phyloP scores from a whole-genome alignment of 306 rosid genomes.

The Corylus americana region DNA sequence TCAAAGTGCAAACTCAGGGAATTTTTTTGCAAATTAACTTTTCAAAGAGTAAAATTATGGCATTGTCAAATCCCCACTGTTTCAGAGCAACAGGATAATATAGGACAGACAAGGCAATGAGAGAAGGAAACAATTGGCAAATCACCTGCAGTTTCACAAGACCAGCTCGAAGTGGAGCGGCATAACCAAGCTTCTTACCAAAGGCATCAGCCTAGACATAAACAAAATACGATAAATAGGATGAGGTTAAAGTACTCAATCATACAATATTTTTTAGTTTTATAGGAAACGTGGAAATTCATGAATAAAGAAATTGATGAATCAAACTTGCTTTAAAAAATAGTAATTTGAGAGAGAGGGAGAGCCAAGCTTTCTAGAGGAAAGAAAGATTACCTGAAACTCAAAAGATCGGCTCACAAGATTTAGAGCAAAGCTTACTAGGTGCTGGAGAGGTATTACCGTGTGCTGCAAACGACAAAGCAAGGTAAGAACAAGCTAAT shows the following conservation, averaged over 20 bases:
- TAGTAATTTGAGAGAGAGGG: neutral
- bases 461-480: conserved; percentile 68
- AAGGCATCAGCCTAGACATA: conserved; percentile 81
- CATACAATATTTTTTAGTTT: too few relatives aligned
- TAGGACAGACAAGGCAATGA: neutral
- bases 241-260: neutral
- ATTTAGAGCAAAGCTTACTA: conserved; percentile 86
- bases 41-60: neutral
- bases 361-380: neutral
- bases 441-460: conserved; percentile 86
- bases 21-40: neutral
- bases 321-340: too few relatives aligned
- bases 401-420: conserved; percentile 92
- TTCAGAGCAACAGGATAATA: neutral
- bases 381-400: conserved; percentile 64
- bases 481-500: conserved; percentile 23
- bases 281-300: too few relatives aligned
- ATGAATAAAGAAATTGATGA: too few relatives aligned
- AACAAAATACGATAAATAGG: conserved; percentile 10
- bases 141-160: conserved; percentile 84
- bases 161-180: conserved; percentile 62
- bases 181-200: conserved; percentile 81
- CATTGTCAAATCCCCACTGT: neutral
- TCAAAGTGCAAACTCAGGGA: too few relatives aligned
- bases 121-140: conserved; percentile 8